These are phyloP conservation scores for Aspergillus japonicus DNA, from an alignment of 2,329 filamentous ascomycete species.

Conservation along the genomic window DNA sequence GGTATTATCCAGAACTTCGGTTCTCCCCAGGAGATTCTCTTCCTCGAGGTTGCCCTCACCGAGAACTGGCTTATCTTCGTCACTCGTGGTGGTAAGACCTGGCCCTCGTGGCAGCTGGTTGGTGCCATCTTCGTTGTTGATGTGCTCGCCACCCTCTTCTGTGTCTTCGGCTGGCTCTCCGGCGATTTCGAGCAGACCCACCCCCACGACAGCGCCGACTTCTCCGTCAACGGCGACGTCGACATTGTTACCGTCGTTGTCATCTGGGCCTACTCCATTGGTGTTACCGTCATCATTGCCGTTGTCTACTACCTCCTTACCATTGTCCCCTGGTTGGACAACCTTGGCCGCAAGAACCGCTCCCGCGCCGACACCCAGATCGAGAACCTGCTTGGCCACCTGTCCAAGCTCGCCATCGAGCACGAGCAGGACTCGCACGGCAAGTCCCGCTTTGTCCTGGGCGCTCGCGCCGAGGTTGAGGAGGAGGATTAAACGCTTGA, in stretches of 20 bases:
- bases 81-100: conserved; percentile 76
- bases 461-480: conserved; percentile 42
- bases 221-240: conserved; percentile 52
- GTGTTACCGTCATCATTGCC: conserved; percentile 53
- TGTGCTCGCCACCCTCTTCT: conserved; percentile 69
- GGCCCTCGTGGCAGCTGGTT: conserved; percentile 72
- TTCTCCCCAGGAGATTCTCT: conserved; percentile 74
- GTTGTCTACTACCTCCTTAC: conserved; percentile 53
- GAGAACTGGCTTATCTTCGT: conserved; percentile 99
- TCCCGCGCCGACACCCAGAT: conserved; percentile 53
- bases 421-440: conserved; percentile 49
- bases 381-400: conserved; percentile 54
- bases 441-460: conserved; percentile 46
- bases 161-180: conserved; percentile 71
- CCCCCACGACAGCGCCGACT: conserved; percentile 26
- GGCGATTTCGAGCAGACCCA: conserved; percentile 43
- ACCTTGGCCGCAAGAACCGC: conserved; percentile 53
- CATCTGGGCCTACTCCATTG: conserved; percentile 55
- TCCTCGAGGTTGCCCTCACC: conserved; percentile 86
- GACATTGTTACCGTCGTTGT: conserved; percentile 58
- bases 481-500: conserved; percentile 44
- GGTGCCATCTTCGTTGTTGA: conserved; percentile 71
- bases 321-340: conserved; percentile 47
- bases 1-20: conserved; percentile 75
- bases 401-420: conserved; percentile 54